Base-by-base conservation (phyloP, 495 filamentous ascomycete species). In the Tuber brumale region DNA sequence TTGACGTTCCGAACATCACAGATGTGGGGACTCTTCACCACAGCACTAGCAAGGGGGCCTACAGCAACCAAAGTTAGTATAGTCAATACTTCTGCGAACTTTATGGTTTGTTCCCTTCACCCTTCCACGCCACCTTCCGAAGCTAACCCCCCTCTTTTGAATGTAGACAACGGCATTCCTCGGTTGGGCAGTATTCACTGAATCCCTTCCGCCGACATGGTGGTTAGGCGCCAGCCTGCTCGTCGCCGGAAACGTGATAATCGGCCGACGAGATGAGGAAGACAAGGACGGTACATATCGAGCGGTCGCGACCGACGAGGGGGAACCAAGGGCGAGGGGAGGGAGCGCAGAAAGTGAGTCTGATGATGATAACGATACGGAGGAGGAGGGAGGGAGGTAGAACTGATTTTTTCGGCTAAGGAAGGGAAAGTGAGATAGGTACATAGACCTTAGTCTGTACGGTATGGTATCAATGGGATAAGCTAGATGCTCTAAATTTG, bases 21-120 rank as follows among this genome's bases (percentile, higher is more conserved):
- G 84, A 98, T 97, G 95, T 98, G 95, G 95, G 89, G 92, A 0
- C 88, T 98, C 72, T 93, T 93, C 84, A 90, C 89, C 19, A 88
- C 90, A n/a, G 95, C 95, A 70, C 88, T 99, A 39, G 92, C 94
- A 0, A 89, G 90, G 43, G 92, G 91, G 1, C 86, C 91, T 48
- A 96, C 93, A 1, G 97, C 95, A 10, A 94, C 93, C 0, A 94
- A 94, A 79, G 95, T 97, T 69, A 92, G 91, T 46, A 92, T 99
- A 83, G 91, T 97, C 76, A 99, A 99, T 82, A 97, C 95, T 6
- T 92, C 92, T 39, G 86, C 92, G 19, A 99, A 99, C 86, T 99
- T 99, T 86, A 85, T 97, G 80, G 82, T 83, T n/a, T 69, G 43
- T 61, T 35, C n/a, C 39, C 66, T 16, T 46, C 5, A 16, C 45